Base-by-base conservation (phyloP, 495 filamentous ascomycete species). In the Trichocladium uniseriatum region DNA sequence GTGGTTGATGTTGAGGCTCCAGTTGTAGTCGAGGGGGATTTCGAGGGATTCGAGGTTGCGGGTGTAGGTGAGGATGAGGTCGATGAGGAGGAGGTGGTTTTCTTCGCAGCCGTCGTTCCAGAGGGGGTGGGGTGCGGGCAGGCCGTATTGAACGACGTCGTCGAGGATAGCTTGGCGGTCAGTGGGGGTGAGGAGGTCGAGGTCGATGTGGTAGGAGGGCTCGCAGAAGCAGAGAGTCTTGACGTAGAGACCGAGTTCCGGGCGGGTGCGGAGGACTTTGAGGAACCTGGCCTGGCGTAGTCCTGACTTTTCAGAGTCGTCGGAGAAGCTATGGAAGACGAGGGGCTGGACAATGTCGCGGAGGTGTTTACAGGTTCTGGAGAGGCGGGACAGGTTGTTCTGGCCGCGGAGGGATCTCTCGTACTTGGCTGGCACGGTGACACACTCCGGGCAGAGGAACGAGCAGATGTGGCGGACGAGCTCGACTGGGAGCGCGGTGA, bases 1-100 rank as follows among this genome's bases (percentile, higher is more conserved):
- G 27, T 29, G 27, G 27, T 5, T 29, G 27, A n/a, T n/a, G n/a
- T n/a, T 29, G 27, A 29, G 27, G 5, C n/a, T n/a, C n/a, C n/a
- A n/a, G n/a, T n/a, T n/a, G n/a, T n/a, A n/a, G 40, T 54, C 40
- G 21, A 49, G 40, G 1, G 40, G 38, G 15, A 54, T 4, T 2
- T 42, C 21, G 18, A 54, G 45, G 28, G 19, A 11, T 9, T 28
- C 32, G 15, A 54, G 45, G 34, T 45, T 43, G n/a, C 22, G 51
- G 13, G 51, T 45, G 39, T 38, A 34, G 6, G 35, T 7, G 40
- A 54, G 39, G 39, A 45, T 24, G 35, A 54, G 38, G n/a, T 52
- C 50, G 37, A 43, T 10, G 27, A n/a, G n/a, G n/a, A n/a, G n/a
- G n/a, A n/a, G n/a, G n/a, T n/a, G n/a, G n/a, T n/a, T n/a, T n/a